Percentiles rank a stretch among this genome's conserved stretches.
These are phyloP conservation scores for Dovyalis caffra DNA, from an alignment of 345 rosid species.

Conservation along the genomic window DNA sequence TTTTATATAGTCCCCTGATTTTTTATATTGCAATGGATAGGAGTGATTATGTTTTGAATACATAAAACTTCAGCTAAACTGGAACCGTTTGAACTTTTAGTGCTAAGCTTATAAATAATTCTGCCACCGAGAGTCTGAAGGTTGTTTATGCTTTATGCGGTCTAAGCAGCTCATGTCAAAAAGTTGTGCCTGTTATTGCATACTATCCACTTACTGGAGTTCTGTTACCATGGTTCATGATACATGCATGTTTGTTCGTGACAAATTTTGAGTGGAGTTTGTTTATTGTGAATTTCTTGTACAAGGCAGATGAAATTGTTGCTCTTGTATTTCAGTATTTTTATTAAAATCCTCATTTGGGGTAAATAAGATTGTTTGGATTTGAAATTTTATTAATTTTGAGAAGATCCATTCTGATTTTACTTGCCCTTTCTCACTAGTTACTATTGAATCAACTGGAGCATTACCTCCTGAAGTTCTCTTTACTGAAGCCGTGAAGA, in stretches of 20 bases:
- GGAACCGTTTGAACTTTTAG: not conserved
- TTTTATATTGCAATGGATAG: not conserved
- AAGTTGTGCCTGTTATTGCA: too few relatives aligned
- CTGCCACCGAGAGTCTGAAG: too few relatives aligned
- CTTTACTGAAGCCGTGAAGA: constrained; percentile 88
- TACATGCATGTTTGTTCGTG: not conserved
- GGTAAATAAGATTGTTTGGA: not conserved
- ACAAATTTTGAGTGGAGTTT: not conserved
- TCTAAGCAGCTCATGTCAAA: too few relatives aligned
- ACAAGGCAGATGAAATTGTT: too few relatives aligned
- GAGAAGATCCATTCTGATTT: not conserved
- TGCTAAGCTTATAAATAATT: not conserved
- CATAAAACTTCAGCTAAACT: too few relatives aligned
- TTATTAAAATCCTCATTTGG: not conserved
- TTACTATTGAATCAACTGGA: constrained; percentile 87
- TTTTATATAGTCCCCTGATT: not conserved
- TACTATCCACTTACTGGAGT: too few relatives aligned
- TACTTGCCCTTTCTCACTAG: constrained; percentile 33
- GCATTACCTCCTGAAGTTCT: constrained; percentile 75
- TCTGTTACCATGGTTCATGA: not conserved
- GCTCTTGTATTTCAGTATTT: not conserved
- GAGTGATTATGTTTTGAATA: too few relatives aligned
- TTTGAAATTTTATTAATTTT: not conserved
- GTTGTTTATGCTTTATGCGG: not conserved
- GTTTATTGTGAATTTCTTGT: not conserved